These are phyloP conservation scores for Juglanconis sp. DNA, from an alignment of 2,329 filamentous ascomycete species.

Conservation along the genomic window DNA sequence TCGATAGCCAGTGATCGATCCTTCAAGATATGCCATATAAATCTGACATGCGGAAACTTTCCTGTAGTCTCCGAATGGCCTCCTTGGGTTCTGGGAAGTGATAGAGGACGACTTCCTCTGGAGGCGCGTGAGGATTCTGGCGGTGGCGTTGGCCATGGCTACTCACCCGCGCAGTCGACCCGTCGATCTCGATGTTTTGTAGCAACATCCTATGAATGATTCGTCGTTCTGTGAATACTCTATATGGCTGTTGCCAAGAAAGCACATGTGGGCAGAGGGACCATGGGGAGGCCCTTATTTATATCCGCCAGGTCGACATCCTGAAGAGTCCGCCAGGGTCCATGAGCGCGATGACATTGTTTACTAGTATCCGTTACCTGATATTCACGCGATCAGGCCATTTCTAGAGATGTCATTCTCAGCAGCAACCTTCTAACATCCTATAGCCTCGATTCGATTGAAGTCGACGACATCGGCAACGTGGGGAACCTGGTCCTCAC, in stretches of 20 bases:
- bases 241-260: not conserved
- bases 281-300: not conserved
- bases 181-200: not conserved
- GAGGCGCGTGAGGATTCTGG: not conserved
- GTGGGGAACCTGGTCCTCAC: not conserved
- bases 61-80: not conserved
- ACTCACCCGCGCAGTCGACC: not conserved
- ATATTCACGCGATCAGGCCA: not conserved
- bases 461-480: not conserved
- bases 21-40: constrained; percentile 4
- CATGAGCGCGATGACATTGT: not conserved
- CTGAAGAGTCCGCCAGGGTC: not conserved
- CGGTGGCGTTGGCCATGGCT: not conserved
- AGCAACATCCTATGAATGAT: not conserved
- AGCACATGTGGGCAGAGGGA: not conserved
- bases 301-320: not conserved
- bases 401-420: not conserved
- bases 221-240: not conserved
- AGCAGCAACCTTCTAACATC: not conserved
- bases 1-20: not conserved
- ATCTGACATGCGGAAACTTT: constrained; percentile 1
- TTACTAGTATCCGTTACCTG: not conserved
- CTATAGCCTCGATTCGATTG: not conserved
- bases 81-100: constrained; percentile 1
- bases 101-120: not conserved